These are phyloP conservation scores for Mycena citricolor DNA, from an alignment of 1,284 basidiomycete species.

Conservation along the genomic window DNA sequence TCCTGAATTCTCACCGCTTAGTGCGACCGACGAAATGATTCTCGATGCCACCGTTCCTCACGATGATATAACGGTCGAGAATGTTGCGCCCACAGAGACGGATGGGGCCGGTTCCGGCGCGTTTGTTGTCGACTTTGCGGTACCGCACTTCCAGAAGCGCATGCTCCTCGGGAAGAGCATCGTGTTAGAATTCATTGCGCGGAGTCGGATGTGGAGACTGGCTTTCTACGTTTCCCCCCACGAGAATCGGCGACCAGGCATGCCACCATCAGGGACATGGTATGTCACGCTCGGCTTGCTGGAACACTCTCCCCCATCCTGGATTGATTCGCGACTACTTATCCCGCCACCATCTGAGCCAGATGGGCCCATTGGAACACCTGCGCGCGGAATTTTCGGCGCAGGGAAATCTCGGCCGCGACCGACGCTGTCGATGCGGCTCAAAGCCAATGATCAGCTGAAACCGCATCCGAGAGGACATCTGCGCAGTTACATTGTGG, in stretches of 20 bases:
- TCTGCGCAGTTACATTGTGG: slow-evolving; percentile 36
- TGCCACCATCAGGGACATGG: slow-evolving; percentile 50
- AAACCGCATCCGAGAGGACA: slow-evolving; percentile 25
- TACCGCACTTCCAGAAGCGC: slow-evolving; percentile 66
- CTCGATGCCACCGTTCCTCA: slow-evolving; percentile 49
- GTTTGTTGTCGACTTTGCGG: slow-evolving; percentile 52
- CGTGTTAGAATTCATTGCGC: slow-evolving; percentile 16
- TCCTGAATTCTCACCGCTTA: slow-evolving; percentile 47
- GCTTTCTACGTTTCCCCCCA: slow-evolving; percentile 45
- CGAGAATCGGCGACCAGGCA: slow-evolving; percentile 14
- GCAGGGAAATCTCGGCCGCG: slow-evolving; percentile 30
- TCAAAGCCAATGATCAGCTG: slow-evolving; percentile 38
- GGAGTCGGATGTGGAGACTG: slow-evolving; percentile 66
- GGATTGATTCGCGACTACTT: slow-evolving; percentile 55
- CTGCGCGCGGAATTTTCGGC: slow-evolving; percentile 10
- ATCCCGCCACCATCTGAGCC: slow-evolving; percentile 40
- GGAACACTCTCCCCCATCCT: slow-evolving; percentile 61
- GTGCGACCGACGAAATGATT: slow-evolving; percentile 57
- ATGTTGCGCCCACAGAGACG: slow-evolving; percentile 47
- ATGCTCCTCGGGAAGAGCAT: slow-evolving; percentile 50
- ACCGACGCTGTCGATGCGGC: slow-evolving; percentile 41
- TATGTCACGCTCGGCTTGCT: slow-evolving; percentile 51
- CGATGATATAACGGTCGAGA: slow-evolving; percentile 54
- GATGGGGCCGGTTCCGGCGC: too few relatives aligned
- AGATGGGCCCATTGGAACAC: slow-evolving; percentile 18